phyloP scores from a whole-genome alignment of 164 flowering plant genomes.

The Echeveria elegans region DNA sequence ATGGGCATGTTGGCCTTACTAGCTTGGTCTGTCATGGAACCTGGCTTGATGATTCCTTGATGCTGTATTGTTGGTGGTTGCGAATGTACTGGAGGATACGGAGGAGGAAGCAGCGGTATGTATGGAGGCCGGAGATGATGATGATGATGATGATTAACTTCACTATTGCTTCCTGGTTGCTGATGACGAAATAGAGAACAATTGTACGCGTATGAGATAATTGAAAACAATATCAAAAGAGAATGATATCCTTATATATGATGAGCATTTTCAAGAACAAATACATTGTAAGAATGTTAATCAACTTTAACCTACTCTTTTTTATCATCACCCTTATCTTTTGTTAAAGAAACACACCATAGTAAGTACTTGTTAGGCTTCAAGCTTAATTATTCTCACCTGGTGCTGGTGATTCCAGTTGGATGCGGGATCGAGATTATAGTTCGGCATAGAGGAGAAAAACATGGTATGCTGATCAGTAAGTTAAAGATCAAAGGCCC shows the following conservation, averaged over 20 bases:
- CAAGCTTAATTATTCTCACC: not conserved
- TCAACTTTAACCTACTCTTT: not conserved
- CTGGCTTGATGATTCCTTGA: slow-evolving; percentile 1
- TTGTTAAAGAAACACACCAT: not conserved
- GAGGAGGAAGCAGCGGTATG: slow-evolving; percentile 5
- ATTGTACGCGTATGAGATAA: not conserved
- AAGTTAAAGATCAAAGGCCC: not conserved
- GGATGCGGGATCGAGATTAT: not conserved
- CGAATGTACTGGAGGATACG: not conserved
- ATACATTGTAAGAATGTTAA: not conserved
- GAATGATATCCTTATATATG: not conserved
- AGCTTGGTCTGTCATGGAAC: slow-evolving; percentile 5
- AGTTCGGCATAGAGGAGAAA: slow-evolving; percentile 4
- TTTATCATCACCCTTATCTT: not conserved
- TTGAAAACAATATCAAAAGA: not conserved
- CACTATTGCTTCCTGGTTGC: not conserved
- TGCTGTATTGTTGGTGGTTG: not conserved
- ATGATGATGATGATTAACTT: not conserved
- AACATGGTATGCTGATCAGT: not conserved
- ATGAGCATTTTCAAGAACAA: not conserved
- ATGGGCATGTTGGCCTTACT: slow-evolving; percentile 1
- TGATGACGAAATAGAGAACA: not conserved
- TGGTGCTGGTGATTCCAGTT: not conserved
- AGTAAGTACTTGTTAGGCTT: not conserved
- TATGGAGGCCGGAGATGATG: not conserved